Conservation (phyloP, 164 flowering plant species). For the Buxus sempervirens region DNA sequence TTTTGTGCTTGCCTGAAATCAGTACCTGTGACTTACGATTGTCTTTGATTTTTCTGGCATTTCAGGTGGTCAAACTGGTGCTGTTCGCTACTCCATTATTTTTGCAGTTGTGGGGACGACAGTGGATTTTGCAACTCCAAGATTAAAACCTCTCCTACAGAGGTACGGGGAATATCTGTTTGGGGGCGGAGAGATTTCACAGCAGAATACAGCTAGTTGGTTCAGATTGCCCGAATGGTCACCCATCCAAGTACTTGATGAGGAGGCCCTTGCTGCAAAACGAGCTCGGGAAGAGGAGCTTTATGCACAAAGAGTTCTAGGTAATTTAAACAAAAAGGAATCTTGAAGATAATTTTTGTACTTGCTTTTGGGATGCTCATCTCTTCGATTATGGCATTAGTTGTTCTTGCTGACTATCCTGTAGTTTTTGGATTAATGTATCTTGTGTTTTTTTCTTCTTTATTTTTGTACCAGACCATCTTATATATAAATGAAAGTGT, state of each 20-base stretch:
- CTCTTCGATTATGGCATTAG: not conserved
- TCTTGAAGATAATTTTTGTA: conserved; percentile 27
- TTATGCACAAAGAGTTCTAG: conserved; percentile 35
- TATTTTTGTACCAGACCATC: too few species aligned
- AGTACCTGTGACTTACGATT: not conserved
- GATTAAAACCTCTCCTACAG: conserved; percentile 33
- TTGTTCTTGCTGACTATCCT: too few species aligned
- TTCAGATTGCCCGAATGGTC: conserved; percentile 82
- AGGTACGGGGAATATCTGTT: conserved; percentile 24
- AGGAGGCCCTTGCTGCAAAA: conserved; percentile 84
- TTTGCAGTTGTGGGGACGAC: conserved; percentile 73
- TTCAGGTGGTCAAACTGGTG: conserved; percentile 77
- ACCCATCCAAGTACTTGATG: conserved; percentile 85
- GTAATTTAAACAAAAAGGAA: conserved; percentile 47
- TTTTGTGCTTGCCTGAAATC: not conserved
- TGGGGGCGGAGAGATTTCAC: conserved; percentile 6
- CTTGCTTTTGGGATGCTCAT: not conserved
- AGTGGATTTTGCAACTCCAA: conserved; percentile 52
- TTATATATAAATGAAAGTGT: too few species aligned
- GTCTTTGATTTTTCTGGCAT: not conserved
- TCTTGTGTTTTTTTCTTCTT: too few species aligned
- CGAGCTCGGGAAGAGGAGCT: conserved; percentile 63
- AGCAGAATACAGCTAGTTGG: conserved; percentile 28
- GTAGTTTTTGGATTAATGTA: too few species aligned
- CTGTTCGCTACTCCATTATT: conserved; percentile 59